These are phyloP conservation scores for Hypoxylon perforatum DNA, from an alignment of 495 filamentous ascomycete species.

Conservation along the genomic window DNA sequence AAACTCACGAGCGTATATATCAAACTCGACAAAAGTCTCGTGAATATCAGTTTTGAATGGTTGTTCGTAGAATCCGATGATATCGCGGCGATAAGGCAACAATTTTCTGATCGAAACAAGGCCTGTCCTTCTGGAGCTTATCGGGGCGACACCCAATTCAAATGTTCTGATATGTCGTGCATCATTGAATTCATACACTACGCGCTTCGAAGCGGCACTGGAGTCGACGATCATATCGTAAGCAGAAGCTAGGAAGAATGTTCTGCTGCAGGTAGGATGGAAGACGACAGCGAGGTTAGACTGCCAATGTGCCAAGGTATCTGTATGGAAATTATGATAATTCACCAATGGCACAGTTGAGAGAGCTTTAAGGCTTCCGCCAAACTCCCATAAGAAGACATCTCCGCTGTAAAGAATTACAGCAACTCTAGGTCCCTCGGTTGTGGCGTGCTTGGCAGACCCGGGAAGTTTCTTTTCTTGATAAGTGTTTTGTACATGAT, in stretches of 20 bases:
- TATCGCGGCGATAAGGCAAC: constrained; percentile 33
- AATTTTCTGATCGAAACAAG: constrained; percentile 7
- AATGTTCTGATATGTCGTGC: constrained; percentile 14
- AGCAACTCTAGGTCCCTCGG: constrained; percentile 30
- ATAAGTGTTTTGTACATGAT: constrained; percentile 33
- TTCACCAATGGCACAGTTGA: constrained; percentile 10
- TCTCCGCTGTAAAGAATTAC: constrained; percentile 36
- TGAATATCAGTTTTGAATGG: neutral
- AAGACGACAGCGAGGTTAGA: constrained; percentile 29
- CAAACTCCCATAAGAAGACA: constrained; percentile 40
- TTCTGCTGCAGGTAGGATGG: constrained; percentile 27
- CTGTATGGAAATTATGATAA: neutral
- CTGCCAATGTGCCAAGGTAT: constrained; percentile 19
- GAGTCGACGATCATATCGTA: neutral
- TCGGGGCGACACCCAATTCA: constrained; percentile 5
- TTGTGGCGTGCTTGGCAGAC: constrained; percentile 10
- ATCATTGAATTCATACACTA: constrained; percentile 31
- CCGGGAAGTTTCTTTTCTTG: constrained; percentile 33
- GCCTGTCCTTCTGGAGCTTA: neutral
- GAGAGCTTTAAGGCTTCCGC: constrained; percentile 13
- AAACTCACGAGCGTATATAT: constrained; percentile 37
- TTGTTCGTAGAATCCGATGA: constrained; percentile 25
- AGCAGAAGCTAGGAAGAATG: constrained; percentile 35
- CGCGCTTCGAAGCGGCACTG: constrained; percentile 3
- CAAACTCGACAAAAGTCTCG: constrained; percentile 30